Conservation (phyloP, 805 yeast species). For the Candida bentonensis region DNA sequence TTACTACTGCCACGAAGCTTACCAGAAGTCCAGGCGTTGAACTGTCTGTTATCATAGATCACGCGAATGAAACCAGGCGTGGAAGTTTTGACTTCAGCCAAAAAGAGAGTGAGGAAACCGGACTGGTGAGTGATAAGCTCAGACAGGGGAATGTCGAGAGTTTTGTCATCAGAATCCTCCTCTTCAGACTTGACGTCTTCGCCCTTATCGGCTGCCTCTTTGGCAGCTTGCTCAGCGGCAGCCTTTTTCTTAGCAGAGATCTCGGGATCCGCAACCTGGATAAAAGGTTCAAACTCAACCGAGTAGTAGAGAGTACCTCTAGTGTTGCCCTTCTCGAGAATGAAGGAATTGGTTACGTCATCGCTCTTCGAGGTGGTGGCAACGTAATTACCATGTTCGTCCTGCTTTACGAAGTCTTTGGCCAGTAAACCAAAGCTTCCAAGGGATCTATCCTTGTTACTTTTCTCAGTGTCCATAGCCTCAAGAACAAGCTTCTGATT, state of each 20-base stretch:
- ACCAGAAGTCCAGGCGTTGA: conserved; percentile 45
- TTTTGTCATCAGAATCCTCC: conserved; percentile 16
- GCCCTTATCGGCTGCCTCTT: conserved; percentile 20
- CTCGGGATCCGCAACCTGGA: conserved; percentile 65
- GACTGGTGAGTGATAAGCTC: conserved; percentile 45
- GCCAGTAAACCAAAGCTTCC: conserved; percentile 69
- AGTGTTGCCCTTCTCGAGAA: conserved; percentile 61
- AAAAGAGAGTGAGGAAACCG: conserved; percentile 63
- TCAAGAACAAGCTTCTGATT: conserved; percentile 75
- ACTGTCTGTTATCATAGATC: conserved; percentile 63
- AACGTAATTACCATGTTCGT: conserved; percentile 44
- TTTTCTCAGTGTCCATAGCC: conserved; percentile 80
- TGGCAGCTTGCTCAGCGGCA: conserved; percentile 13
- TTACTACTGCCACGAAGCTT: conserved; percentile 26
- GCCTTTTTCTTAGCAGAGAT: conserved; percentile 46
- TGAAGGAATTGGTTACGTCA: conserved; percentile 45
- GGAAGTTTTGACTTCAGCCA: conserved; percentile 43
- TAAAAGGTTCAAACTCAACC: conserved; percentile 69
- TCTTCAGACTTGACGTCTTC: conserved; percentile 15
- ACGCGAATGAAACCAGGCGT: conserved; percentile 56
- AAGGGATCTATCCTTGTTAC: conserved; percentile 69
- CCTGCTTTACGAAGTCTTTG: conserved; percentile 49
- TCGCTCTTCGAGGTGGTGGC: conserved; percentile 40
- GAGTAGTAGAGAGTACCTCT: conserved; percentile 68
- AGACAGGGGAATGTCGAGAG: conserved; percentile 22